Base-by-base conservation (phyloP, 768 basidiomycete species). In the Trametes gibbosa region DNA sequence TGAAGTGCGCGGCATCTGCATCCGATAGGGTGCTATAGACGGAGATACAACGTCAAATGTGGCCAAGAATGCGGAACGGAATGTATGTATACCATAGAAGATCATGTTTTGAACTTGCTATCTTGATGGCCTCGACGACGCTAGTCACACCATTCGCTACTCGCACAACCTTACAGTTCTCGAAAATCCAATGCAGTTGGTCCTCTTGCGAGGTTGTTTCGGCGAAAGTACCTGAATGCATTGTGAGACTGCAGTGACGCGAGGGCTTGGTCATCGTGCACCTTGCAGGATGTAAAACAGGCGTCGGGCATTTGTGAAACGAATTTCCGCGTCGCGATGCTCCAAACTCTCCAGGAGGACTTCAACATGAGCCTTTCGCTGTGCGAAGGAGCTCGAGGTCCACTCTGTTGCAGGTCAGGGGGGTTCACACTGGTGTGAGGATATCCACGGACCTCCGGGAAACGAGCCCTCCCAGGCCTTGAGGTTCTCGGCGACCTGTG, bases 201-300 rank as follows among this genome's bases (percentile, higher is more conserved):
- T 96, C 89, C 69, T 98, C 94, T 0, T 94, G 90, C 21, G 93
- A 93, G 10, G 84, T 84, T 0, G 94, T 92, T 72, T 97, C 95
- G 3, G 86, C 89, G 68, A 96, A 97, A 5, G 91, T 90, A 35
- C 94, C 94, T 95, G 48, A 32, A 19, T 39, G 60, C 57, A 13
- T 17, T 59, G 42, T 53, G 34, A 61, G 55, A 37, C 10, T 34
- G 53, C 51, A 40, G 43, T 24, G 37, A 24, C 16, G 21, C 64
- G 40, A 27, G 45, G 42, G 6, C 21, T 16, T 7, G 16, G 49
- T 53, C 25, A 16, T 47, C 50, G 64, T 74, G 56, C 50, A 91
- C 96, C 96, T 86, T 98, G 95, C 29, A 97, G 76, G 35, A 98
- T 80, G 74, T 98, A 98, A 70, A 95, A 86, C 29, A 99, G 74